These are phyloP conservation scores for Pichia gijzeniarum DNA, from an alignment of 805 yeast genomes.

Conservation along the genomic window DNA sequence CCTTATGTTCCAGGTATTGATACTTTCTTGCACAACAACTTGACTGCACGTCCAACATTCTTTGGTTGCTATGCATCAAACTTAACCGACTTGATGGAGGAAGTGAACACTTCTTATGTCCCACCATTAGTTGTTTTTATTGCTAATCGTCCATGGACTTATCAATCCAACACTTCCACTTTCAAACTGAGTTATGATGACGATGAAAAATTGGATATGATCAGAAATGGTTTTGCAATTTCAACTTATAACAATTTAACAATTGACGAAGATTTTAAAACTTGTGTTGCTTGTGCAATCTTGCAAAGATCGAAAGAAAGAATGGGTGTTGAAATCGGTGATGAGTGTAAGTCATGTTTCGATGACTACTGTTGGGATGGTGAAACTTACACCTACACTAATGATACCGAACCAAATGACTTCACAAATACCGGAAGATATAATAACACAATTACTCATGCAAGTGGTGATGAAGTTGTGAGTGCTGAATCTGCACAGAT, in stretches of 20 bases:
- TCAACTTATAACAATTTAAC: constrained; percentile 63
- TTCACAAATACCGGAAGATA: constrained; percentile 35
- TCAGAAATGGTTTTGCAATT: constrained; percentile 69
- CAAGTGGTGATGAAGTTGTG: not conserved
- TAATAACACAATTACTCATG: constrained; percentile 4
- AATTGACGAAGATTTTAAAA: constrained; percentile 58
- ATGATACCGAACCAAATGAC: constrained; percentile 24
- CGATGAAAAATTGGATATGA: constrained; percentile 50
- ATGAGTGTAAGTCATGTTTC: constrained; percentile 69
- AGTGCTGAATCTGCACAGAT: not conserved
- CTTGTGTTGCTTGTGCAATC: constrained; percentile 79
- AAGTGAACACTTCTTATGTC: constrained; percentile 29
- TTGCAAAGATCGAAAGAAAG: constrained; percentile 74
- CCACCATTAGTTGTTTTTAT: constrained; percentile 77
- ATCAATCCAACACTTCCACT: constrained; percentile 66
- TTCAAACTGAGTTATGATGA: constrained; percentile 56
- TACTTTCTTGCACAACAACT: constrained; percentile 52
- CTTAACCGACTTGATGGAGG: constrained; percentile 45
- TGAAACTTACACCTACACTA: constrained; percentile 14
- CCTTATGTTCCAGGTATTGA: constrained; percentile 73
- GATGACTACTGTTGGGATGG: constrained; percentile 57
- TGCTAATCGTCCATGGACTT: constrained; percentile 67
- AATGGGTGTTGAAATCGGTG: constrained; percentile 49
- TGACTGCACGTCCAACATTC: constrained; percentile 67
- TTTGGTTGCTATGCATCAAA: constrained; percentile 75